Conservation (phyloP, 352 stramenopile species). For the Pythium oligandrum region DNA sequence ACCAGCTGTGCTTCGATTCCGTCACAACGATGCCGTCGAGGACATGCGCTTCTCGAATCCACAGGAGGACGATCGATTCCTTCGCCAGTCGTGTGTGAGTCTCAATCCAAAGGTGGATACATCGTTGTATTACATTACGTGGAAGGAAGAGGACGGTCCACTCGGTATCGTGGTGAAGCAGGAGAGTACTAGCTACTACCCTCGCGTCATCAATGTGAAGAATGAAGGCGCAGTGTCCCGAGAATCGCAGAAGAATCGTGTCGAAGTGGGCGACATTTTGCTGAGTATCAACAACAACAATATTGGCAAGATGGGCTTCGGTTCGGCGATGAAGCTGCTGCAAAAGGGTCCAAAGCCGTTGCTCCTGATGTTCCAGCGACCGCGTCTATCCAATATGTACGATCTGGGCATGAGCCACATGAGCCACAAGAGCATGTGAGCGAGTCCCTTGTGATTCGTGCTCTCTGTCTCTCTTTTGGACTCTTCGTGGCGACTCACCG, state of each 20-base stretch:
- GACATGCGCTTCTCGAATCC: constrained; percentile 57
- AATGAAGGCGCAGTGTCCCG: constrained; percentile 77
- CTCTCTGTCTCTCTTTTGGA: too few relatives aligned
- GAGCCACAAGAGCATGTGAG: constrained; percentile 24
- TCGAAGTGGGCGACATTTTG: constrained; percentile 76
- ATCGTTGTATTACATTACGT: constrained; percentile 87
- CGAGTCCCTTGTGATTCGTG: neutral
- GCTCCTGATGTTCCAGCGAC: constrained; percentile 83
- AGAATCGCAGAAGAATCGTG: constrained; percentile 78
- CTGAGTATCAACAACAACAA: constrained; percentile 91
- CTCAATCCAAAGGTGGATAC: constrained; percentile 82
- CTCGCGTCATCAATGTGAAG: constrained; percentile 86
- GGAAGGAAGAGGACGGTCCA: constrained; percentile 83
- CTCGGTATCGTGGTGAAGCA: constrained; percentile 86
- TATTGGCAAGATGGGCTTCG: constrained; percentile 89
- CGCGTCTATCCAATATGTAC: constrained; percentile 28
- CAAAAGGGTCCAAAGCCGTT: constrained; percentile 84
- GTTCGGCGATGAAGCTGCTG: constrained; percentile 76
- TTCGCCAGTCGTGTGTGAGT: constrained; percentile 67
- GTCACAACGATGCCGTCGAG: constrained; percentile 70
- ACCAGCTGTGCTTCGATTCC: constrained; percentile 75
- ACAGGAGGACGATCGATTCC: constrained; percentile 60
- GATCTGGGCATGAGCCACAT: constrained; percentile 2
- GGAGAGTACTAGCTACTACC: constrained; percentile 83
- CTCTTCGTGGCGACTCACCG: too few relatives aligned